Evolutionary conservation across 208 protist genomes (phyloP), one percentile per base, ranked within the genome.

Genomic region (Balamuthia mandrillaris): DNA sequence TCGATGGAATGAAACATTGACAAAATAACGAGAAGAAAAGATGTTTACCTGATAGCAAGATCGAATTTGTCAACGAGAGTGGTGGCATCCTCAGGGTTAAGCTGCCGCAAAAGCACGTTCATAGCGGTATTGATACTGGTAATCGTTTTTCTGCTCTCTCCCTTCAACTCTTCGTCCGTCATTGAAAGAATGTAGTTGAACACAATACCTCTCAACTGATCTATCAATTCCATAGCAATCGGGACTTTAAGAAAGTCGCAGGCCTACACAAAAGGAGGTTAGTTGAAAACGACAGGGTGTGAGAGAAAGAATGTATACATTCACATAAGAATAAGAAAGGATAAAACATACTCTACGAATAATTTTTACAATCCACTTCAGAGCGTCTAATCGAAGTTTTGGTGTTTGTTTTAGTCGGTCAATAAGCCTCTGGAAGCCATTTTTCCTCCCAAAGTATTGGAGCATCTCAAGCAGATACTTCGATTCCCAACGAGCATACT

Each of bases 121-220:
- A 88, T 29, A 65, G 47, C 83, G n/a, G 81, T 37, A 39, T 79
- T 84, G 45, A 90, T 79, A 60, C 87, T 77, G 10, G 16, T n/a
- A 29, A 85, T 21, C 65, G 74, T 60, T 72, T 87, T 90, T 3
- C 82, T 84, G n/a, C 81, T 81, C 52, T 84, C 88, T 70, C 66
- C 45, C 44, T 90, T 90, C 24, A 90, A 86, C 31, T 90, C 88
- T 65, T 89, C 86, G 24, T 74, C 63, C 41, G 24, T 74, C 63
- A 74, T 74, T 42, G 44, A 35, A 0, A 74, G 63, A 35, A 74
- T 12, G 0, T 42, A 42, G 6, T 35, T 52, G 18, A 74, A 74
- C 21, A 74, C 63, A 42, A 74, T 42, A 42, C 29, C 9, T 7
- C 63, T 35, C 21, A 74, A 42, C 63, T 74, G 63, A 21, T 49